Conservation (phyloP, 352 stramenopile genomes). For the Phytophthora cryptogea region DNA sequence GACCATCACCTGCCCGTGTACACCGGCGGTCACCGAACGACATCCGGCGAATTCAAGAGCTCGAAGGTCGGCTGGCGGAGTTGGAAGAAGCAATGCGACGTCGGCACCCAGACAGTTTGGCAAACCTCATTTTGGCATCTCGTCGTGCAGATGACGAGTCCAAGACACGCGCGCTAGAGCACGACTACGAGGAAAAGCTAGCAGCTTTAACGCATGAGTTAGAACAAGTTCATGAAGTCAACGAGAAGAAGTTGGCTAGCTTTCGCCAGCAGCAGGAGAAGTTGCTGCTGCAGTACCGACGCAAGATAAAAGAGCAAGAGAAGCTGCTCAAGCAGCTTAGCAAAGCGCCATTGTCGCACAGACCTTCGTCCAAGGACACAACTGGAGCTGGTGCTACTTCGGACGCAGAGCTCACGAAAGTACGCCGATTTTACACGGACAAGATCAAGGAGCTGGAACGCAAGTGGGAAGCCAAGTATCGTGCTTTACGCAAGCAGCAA, state of each 20-base stretch:
- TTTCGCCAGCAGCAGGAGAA: conserved; percentile 86
- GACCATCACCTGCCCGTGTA: conserved; percentile 19
- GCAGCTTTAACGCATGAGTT: conserved; percentile 50
- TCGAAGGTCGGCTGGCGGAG: conserved; percentile 65
- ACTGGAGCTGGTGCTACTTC: conserved; percentile 5
- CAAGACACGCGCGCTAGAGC: conserved; percentile 42
- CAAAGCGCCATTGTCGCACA: conserved; percentile 16
- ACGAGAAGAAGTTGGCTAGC: conserved; percentile 62
- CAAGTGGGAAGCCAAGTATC: conserved; percentile 77
- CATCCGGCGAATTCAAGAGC: conserved; percentile 75
- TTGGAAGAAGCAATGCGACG: conserved; percentile 79
- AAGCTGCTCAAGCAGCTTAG: conserved; percentile 36
- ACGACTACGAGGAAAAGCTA: conserved; percentile 46
- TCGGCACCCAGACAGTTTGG: conserved; percentile 77
- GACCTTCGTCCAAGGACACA: conserved; percentile 15
- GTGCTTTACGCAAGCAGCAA: conserved; percentile 55
- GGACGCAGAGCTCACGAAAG: conserved; percentile 48
- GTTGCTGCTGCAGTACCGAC: conserved; percentile 70
- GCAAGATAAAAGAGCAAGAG: conserved; percentile 60
- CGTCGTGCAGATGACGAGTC: conserved; percentile 70
- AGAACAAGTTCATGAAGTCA: conserved; percentile 47
- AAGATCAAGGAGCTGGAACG: conserved; percentile 81
- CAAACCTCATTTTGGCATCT: conserved; percentile 78
- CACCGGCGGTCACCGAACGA: conserved; percentile 51
- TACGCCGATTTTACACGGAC: conserved; percentile 72